Evolutionary conservation across 305 asterid genomes (phyloP).

Genomic region (Solanum hybrid): DNA sequence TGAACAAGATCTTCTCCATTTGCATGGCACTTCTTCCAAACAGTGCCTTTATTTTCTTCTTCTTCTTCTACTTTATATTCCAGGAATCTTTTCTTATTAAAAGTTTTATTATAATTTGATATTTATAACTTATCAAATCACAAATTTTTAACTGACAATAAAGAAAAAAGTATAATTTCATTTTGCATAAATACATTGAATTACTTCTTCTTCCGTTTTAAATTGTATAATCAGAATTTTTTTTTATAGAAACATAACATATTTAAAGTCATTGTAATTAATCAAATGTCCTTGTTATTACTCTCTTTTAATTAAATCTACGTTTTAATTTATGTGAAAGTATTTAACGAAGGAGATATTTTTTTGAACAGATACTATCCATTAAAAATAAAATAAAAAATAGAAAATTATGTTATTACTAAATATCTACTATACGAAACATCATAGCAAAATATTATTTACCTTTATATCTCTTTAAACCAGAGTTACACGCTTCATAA

Average conservation of each 20-base stretch:
- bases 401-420: too few species aligned
- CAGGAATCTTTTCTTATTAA: neutral
- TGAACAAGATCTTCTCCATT: neutral
- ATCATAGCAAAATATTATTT: neutral
- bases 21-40: neutral
- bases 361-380: too few species aligned
- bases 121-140: neutral
- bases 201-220: neutral
- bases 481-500: neutral
- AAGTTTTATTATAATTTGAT: too few species aligned
- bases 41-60: neutral
- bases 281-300: neutral
- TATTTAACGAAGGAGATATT: neutral
- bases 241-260: neutral
- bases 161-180: neutral
- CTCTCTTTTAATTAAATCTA: neutral
- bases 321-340: neutral
- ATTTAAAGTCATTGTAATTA: neutral
- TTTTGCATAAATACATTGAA: neutral
- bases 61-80: neutral
- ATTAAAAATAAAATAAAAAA: too few species aligned
- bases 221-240: neutral
- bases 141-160: neutral
- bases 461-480: neutral
- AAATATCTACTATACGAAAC: neutral